Evolutionary conservation across 352 stramenopile genomes (phyloP), one percentile per base, ranked within the genome.

Genomic region (Phytopythium aichiense): DNA sequence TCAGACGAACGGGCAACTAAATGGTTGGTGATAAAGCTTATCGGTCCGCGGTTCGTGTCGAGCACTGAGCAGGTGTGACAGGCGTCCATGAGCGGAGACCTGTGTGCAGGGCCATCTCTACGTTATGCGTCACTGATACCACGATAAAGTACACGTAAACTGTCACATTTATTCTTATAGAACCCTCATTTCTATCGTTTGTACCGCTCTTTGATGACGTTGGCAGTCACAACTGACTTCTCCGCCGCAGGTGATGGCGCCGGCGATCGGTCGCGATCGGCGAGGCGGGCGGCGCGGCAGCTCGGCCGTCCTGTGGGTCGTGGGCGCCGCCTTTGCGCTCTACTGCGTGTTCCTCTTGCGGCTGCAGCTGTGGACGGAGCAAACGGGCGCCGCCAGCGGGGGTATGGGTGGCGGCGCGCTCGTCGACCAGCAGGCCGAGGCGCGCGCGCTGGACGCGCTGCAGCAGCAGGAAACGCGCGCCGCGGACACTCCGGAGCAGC

Each of bases 281-380:
- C 65, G 51, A 5, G 37, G 61, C 18, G 45, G 49, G 23, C 68
- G 64, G 54, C 52, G 68, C 51, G 63, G 37, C 28, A 66, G 61
- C 43, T 51, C 59, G 38, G 68, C 60, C 54, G 59, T 65, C 31
- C 22, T 76, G 1, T 28, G 28, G 31, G 28, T 69, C 3, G 53
- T 58, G 12, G 58, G 60, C 40, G 63, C 53, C 13, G 66, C 74
- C 56, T 69, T 72, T 16, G 58, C 62, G 2, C 15, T 74, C 31
- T 79, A 79, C 52, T 37, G 72, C 38, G 15, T 71, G 15, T 74
- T 74, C 59, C 58, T 79, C 5, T 13, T 66, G 30, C 48, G 52
- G 12, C 69, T 70, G 71, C 48, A 58, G 3, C 64, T 71, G 45
- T 66, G 65, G 37, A 43, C 38, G 43, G 28, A 45, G 30, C 42